These are phyloP conservation scores for Penicillium malachiteum DNA, from an alignment of 495 filamentous ascomycete genomes.

Conservation along the genomic window DNA sequence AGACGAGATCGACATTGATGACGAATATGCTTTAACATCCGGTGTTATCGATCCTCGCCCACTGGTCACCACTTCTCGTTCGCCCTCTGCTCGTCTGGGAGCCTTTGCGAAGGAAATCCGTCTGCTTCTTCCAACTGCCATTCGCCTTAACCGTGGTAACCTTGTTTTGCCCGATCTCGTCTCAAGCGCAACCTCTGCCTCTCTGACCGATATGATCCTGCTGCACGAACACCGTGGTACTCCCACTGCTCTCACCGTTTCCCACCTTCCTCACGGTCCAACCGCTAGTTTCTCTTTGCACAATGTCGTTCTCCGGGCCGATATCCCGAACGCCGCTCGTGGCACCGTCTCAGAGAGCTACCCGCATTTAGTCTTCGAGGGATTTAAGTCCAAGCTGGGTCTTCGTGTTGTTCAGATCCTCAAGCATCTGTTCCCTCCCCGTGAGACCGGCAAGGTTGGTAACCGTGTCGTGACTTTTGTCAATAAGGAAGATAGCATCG, in stretches of 20 bases:
- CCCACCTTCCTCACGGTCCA: constrained; percentile 90
- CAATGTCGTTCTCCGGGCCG: constrained; percentile 90
- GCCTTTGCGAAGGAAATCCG: constrained; percentile 96
- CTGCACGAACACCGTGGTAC: constrained; percentile 93
- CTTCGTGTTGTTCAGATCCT: constrained; percentile 83
- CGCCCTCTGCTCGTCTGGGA: constrained; percentile 77
- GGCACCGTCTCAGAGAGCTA: constrained; percentile 94
- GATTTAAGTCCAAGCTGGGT: constrained; percentile 82
- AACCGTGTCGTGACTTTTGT: constrained; percentile 91
- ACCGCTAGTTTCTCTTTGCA: constrained; percentile 89
- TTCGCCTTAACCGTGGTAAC: constrained; percentile 89
- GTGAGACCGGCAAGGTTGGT: constrained; percentile 79
- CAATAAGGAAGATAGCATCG: constrained; percentile 91
- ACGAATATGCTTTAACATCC: constrained; percentile 86
- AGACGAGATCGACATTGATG: constrained; percentile 72
- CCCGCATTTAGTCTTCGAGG: constrained; percentile 93
- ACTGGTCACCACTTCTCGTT: constrained; percentile 88
- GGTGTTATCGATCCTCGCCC: constrained; percentile 84
- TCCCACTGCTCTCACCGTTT: constrained; percentile 85
- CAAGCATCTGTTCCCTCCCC: constrained; percentile 91
- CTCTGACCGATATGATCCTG: constrained; percentile 80
- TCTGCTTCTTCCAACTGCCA: constrained; percentile 83
- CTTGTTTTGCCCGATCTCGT: constrained; percentile 83
- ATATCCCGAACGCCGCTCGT: constrained; percentile 82
- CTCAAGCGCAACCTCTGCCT: constrained; percentile 70